Conservation (phyloP, 768 basidiomycete species). For the Calocera viscosa region DNA sequence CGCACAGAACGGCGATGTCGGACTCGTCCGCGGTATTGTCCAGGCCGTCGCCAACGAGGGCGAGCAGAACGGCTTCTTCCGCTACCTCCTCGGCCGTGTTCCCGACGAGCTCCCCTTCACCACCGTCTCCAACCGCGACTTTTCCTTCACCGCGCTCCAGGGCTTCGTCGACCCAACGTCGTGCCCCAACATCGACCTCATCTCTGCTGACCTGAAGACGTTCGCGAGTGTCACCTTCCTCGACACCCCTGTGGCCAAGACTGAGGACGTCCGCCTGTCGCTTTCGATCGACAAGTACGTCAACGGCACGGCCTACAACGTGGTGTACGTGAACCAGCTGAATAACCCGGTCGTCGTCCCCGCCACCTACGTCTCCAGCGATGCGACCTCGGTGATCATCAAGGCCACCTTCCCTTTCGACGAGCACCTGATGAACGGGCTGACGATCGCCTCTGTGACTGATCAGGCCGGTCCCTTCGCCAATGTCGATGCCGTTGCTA, state of each 20-base stretch:
- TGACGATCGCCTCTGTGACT: not conserved
- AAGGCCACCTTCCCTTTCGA: not conserved
- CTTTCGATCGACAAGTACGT: not conserved
- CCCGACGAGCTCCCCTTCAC: not conserved
- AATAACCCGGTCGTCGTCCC: not conserved
- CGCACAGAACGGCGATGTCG: slow-evolving; percentile 10
- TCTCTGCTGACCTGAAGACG: not conserved
- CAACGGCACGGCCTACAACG: not conserved
- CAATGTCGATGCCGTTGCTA: not conserved
- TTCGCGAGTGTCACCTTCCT: not conserved
- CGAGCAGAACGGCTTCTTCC: slow-evolving; percentile 12
- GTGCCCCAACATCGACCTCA: not conserved
- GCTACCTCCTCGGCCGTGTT: not conserved
- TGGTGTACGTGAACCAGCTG: not conserved
- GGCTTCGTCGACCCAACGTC: not conserved
- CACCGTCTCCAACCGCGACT: not conserved
- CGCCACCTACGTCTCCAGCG: not conserved
- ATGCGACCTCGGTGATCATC: not conserved
- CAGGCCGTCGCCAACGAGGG: slow-evolving; percentile 11
- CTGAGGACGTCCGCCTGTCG: not conserved
- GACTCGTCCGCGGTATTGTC: slow-evolving; percentile 11
- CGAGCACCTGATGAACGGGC: not conserved
- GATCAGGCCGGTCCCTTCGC: not conserved
- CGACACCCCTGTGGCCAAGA: not conserved
- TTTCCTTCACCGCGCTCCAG: not conserved